These are phyloP conservation scores for Rhodotorula sp. DNA, from an alignment of 1,284 basidiomycete genomes.

Conservation along the genomic window DNA sequence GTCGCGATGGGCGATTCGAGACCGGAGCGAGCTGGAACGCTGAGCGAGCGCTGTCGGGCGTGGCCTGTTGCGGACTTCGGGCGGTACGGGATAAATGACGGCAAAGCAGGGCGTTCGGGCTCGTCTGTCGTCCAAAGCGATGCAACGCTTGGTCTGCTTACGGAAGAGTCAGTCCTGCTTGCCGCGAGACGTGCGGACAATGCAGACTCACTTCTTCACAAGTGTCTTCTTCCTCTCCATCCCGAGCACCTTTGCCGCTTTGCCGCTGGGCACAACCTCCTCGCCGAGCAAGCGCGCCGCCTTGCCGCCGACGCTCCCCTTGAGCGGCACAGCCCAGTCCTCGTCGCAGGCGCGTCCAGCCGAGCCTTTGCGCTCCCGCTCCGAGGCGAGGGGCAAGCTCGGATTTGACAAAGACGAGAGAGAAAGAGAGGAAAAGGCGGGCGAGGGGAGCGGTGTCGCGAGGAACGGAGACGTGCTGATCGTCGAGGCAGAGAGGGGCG, in stretches of 20 bases:
- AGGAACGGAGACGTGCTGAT: background rate
- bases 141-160: background rate
- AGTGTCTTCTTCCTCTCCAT: conserved; percentile 21
- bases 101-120: background rate
- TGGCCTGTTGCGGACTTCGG: background rate
- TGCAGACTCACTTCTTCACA: conserved; percentile 1
- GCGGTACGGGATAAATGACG: background rate
- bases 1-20: too few species aligned
- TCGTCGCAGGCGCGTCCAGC: background rate
- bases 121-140: background rate
- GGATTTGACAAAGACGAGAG: background rate
- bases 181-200: background rate
- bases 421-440: background rate
- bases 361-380: conserved; percentile 2
- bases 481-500: too few species aligned
- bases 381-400: background rate
- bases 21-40: background rate
- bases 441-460: background rate
- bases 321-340: background rate
- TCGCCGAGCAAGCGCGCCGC: conserved; percentile 31
- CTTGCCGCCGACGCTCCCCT: conserved; percentile 12
- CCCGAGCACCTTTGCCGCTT: conserved; percentile 29
- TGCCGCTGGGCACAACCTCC: conserved; percentile 26
- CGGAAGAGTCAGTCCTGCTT: background rate
- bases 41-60: background rate